A percentile compares a stretch with the other conserved stretches of the same genome.
Conservation (phyloP, 495 filamentous ascomycete genomes). For the Choiromyces venosus region DNA sequence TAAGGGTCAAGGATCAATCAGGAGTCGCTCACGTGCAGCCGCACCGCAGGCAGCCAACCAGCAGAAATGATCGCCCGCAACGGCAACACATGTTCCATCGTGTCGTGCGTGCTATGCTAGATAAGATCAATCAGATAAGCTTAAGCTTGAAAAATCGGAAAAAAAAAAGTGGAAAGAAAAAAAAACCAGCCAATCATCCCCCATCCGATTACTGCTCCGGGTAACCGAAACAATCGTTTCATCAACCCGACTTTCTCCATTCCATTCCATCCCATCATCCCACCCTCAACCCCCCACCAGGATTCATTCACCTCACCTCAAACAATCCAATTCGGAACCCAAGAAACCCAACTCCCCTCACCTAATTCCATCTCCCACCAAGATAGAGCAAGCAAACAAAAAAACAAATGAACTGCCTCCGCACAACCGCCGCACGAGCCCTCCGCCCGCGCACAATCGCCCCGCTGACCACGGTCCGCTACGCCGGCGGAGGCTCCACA, state of each 20-base stretch:
- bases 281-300: slow-evolving; percentile 12
- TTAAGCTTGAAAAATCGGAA: neutral
- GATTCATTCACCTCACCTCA: slow-evolving; percentile 3
- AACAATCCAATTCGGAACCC: neutral
- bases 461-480: slow-evolving; percentile 14
- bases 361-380: neutral
- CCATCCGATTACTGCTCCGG: neutral
- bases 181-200: neutral
- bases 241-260: slow-evolving; percentile 31
- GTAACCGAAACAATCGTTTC: slow-evolving; percentile 20
- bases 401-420: slow-evolving; percentile 35
- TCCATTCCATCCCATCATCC: slow-evolving; percentile 26
- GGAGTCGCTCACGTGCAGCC: neutral
- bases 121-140: neutral
- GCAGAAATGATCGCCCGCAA: neutral
- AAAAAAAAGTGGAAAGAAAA: too few species aligned
- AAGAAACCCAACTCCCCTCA: neutral
- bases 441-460: slow-evolving; percentile 29
- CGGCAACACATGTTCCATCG: neutral
- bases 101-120: neutral
- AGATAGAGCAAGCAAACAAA: neutral
- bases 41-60: neutral
- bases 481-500: slow-evolving; percentile 29
- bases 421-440: slow-evolving; percentile 26
- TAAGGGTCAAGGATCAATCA: neutral